Conservation (phyloP, 495 filamentous ascomycete species). For the Aspergillus ellipticus region DNA sequence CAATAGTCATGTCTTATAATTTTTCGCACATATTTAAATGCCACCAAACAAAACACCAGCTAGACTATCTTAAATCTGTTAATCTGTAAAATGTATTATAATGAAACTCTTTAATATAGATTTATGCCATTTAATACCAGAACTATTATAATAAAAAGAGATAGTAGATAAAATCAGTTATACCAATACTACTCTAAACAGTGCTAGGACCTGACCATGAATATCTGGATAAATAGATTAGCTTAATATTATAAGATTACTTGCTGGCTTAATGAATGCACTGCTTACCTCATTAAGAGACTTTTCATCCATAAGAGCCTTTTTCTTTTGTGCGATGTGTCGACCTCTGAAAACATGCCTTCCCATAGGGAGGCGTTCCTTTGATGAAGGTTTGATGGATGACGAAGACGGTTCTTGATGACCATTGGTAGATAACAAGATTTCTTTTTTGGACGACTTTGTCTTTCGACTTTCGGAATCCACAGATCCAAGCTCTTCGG, state of each 20-base stretch:
- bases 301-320: slow-evolving; percentile 65
- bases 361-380: slow-evolving; percentile 43
- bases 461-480: slow-evolving; percentile 13
- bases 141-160: not conserved
- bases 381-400: slow-evolving; percentile 26
- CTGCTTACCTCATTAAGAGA: slow-evolving; percentile 70
- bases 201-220: slow-evolving; percentile 61
- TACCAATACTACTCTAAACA: not conserved
- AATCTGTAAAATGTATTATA: no score
- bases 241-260: slow-evolving; percentile 13
- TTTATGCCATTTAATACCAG: no score
- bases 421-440: slow-evolving; percentile 14
- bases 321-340: slow-evolving; percentile 75
- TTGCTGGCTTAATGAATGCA: not conserved
- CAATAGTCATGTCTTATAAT: no score
- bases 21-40: no score
- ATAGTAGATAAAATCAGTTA: not conserved
- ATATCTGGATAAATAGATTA: slow-evolving; percentile 54
- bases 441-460: slow-evolving; percentile 12
- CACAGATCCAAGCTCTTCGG: slow-evolving; percentile 36
- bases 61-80: no score
- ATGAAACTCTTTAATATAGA: no score
- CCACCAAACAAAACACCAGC: no score
- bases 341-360: slow-evolving; percentile 63
- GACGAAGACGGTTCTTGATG: slow-evolving; percentile 16